phyloP scores from a whole-genome alignment of 169 alveolate genomes.

The Cryptosporidium tyzzeri region DNA sequence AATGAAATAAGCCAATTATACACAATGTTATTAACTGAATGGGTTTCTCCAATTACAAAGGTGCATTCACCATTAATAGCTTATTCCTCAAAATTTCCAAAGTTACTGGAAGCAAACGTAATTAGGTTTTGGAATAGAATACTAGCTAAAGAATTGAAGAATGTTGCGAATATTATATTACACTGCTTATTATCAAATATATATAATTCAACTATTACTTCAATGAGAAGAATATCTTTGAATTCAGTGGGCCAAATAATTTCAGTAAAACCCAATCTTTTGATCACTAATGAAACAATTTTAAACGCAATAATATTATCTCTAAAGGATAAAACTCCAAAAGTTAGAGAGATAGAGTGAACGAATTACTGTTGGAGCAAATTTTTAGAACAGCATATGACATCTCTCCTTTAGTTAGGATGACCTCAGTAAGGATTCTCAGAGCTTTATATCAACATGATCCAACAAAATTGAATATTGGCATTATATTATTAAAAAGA shows the following conservation, averaged over 20 bases:
- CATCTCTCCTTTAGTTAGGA: slow-evolving; percentile 61
- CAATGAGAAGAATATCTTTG: slow-evolving; percentile 44
- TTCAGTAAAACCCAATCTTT: slow-evolving; percentile 1
- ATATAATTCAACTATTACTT: slow-evolving; percentile 17
- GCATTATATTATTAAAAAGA: slow-evolving; percentile 30
- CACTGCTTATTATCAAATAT: slow-evolving; percentile 53
- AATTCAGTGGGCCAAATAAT: slow-evolving; percentile 63
- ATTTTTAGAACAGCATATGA: slow-evolving; percentile 58
- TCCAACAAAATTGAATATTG: slow-evolving; percentile 34
- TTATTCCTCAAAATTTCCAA: slow-evolving; percentile 68
- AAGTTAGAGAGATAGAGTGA: slow-evolving; percentile 42
- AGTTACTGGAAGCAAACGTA: slow-evolving; percentile 28
- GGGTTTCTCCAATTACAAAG: slow-evolving; percentile 70
- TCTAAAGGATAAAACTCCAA: slow-evolving; percentile 67
- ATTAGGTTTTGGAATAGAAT: slow-evolving; percentile 30
- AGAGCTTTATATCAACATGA: slow-evolving; percentile 4
- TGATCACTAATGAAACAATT: slow-evolving; percentile 7
- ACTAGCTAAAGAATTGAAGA: slow-evolving; percentile 13
- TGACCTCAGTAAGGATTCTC: slow-evolving; percentile 45
- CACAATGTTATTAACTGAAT: slow-evolving; percentile 37
- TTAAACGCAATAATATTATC: slow-evolving; percentile 41
- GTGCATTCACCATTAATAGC: slow-evolving; percentile 36
- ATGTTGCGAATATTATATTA: slow-evolving; percentile 17
- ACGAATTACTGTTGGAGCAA: slow-evolving; percentile 10
- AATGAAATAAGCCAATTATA: slow-evolving; percentile 5